A percentile compares a stretch with the other conserved stretches of the same genome.
phyloP scores from a whole-genome alignment of 306 rosid genomes.

The Malus orientalis region DNA sequence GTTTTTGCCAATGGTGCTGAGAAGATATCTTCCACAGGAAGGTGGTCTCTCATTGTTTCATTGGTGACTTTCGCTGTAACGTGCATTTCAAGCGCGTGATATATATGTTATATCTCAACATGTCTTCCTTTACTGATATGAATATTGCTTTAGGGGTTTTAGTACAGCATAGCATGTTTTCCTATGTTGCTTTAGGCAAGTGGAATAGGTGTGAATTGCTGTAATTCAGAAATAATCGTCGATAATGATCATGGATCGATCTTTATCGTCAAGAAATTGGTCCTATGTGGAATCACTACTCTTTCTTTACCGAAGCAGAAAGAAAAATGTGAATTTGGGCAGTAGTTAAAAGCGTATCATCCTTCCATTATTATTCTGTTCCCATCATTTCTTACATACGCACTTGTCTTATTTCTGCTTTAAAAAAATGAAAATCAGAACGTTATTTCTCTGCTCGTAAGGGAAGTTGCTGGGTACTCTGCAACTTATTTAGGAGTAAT shows the following conservation, averaged over 20 bases:
- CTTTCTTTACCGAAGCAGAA: not conserved
- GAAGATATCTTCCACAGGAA: constrained; percentile 1
- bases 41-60: constrained; percentile 2
- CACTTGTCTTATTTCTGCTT: not conserved
- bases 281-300: not conserved
- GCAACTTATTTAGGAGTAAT: constrained; percentile 37
- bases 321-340: not conserved
- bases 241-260: not conserved
- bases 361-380: not conserved
- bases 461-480: not conserved
- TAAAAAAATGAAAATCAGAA: not conserved
- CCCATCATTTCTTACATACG: not conserved
- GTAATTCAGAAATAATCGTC: not conserved
- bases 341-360: too few species aligned
- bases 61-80: not conserved
- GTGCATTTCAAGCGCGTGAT: not conserved
- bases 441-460: not conserved
- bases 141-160: too few species aligned
- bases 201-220: not conserved
- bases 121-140: not conserved
- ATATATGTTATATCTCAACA: not conserved
- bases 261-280: not conserved
- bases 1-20: not conserved
- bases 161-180: too few species aligned
- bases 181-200: not conserved